These are phyloP conservation scores for Elongisporangium prolatum DNA, from an alignment of 352 stramenopile genomes.

Conservation along the genomic window DNA sequence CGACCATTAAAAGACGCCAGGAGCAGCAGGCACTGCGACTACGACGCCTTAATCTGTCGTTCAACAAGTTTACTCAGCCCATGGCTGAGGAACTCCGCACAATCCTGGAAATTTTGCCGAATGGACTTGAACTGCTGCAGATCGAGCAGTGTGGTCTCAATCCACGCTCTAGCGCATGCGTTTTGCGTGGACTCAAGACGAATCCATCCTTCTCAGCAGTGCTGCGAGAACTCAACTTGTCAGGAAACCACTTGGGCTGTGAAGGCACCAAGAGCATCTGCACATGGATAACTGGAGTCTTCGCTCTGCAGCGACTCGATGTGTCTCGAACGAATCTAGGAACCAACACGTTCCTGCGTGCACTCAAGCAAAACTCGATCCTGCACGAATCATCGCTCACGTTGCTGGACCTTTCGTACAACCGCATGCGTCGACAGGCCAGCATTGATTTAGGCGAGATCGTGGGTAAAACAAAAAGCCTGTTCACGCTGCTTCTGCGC, in stretches of 20 bases:
- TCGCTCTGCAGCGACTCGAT: conserved; percentile 51
- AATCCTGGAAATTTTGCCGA: conserved; percentile 39
- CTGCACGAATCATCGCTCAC: conserved; percentile 60
- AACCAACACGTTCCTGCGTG: conserved; percentile 44
- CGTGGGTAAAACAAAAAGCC: conserved; percentile 53
- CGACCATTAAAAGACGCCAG: conserved; percentile 29
- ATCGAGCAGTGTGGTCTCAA: conserved; percentile 47
- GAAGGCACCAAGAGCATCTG: conserved; percentile 41
- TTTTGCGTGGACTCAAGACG: conserved; percentile 36
- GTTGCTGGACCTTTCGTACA: conserved; percentile 66
- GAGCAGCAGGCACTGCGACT: conserved; percentile 20
- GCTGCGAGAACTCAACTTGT: conserved; percentile 56
- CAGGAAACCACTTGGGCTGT: conserved; percentile 43
- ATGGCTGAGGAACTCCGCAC: conserved; percentile 48
- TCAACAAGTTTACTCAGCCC: conserved; percentile 47
- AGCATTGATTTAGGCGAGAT: conserved; percentile 54
- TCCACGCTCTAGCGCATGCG: conserved; percentile 22
- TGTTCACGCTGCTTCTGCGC: conserved; percentile 57
- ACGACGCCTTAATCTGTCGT: conserved; percentile 52
- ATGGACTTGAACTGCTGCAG: conserved; percentile 46
- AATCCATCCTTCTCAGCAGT: conserved; percentile 42
- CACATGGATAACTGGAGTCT: conserved; percentile 51
- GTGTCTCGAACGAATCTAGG: conserved; percentile 55
- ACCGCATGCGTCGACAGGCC: conserved; percentile 45
- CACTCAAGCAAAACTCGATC: conserved; percentile 58